Evolutionary conservation across 2,329 filamentous ascomycete species (phyloP), one percentile per base, ranked within the genome.

Genomic region (Aquanectria penicillioides): DNA sequence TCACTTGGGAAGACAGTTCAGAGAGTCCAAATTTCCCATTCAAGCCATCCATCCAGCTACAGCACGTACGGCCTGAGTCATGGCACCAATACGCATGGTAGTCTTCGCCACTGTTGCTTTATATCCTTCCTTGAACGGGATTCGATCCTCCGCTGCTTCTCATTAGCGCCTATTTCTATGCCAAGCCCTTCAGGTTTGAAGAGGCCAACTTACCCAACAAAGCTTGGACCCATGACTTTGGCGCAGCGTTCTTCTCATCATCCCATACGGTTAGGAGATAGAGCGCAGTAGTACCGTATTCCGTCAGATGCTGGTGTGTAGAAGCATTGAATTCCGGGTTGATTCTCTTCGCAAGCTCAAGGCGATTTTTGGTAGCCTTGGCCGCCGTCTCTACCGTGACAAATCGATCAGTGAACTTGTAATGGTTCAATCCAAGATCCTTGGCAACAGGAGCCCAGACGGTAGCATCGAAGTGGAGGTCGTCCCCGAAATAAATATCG

Each of bases 331-430:
- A 71, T 6, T 66, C 41, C 2, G 71, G 71, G 50, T 74, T 73
- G 15, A 58, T 40, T 17, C 59, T 50, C 25, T 57, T 61, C 8
- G 69, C 71, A 3, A 59, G 62, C n/a, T 61, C 65, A 11, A 73
- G 57, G 22, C 73, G 41, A 26, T 57, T 61, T 18, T 62, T 64
- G 6, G 71, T 58, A 5, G 72, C 72, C 9, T 46, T 34, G n/a
- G 72, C 72, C 5, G 73, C 72, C 0, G 59, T 67, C 6, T 66
- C 57, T 23, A 74, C 69, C n/a, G 66, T 65, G 41, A 75, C 71
- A 17, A 61, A 66, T 1, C 52, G 44, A 9, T 62, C 43, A 7
- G 56, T 61, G 28, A 71, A 69, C 15, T 65, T 56, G 17, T 25
- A 18, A 13, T 58, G 29, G 33, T 48, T 31, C 29, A 58, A 33